These are phyloP conservation scores for Boletus rufocinnamomeus DNA, from an alignment of 768 basidiomycete species.

Conservation along the genomic window DNA sequence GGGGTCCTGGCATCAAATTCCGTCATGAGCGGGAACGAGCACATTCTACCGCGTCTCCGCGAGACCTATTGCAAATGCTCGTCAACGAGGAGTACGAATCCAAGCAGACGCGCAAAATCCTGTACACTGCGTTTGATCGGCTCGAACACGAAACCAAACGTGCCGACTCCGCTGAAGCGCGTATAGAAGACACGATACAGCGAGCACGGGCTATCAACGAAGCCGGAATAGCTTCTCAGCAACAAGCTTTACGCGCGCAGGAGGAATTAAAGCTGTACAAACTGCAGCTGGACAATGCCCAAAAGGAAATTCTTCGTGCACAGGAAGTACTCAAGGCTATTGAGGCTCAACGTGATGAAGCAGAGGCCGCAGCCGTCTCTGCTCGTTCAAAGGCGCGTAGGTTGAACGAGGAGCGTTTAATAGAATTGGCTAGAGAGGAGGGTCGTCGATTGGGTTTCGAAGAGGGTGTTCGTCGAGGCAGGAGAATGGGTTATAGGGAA, in stretches of 20 bases:
- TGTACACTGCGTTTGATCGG: slow-evolving; percentile 40
- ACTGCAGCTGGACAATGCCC: slow-evolving; percentile 57
- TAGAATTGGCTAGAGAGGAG: slow-evolving; percentile 54
- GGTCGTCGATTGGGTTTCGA: slow-evolving; percentile 53
- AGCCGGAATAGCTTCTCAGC: slow-evolving; percentile 31
- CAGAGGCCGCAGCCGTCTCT: slow-evolving; percentile 47
- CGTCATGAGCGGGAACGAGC: slow-evolving; percentile 37
- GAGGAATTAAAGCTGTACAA: slow-evolving; percentile 61
- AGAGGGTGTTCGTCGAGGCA: slow-evolving; percentile 46
- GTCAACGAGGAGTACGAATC: slow-evolving; percentile 44
- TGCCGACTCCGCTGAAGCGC: slow-evolving; percentile 37
- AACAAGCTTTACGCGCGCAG: slow-evolving; percentile 34
- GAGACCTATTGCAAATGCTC: slow-evolving; percentile 37
- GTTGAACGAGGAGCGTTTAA: slow-evolving; percentile 47
- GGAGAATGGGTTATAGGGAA: slow-evolving; percentile 34
- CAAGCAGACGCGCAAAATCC: slow-evolving; percentile 40
- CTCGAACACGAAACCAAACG: slow-evolving; percentile 40
- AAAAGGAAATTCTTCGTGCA: slow-evolving; percentile 57
- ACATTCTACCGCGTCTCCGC: slow-evolving; percentile 32
- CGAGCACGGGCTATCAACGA: slow-evolving; percentile 35
- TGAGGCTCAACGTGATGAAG: slow-evolving; percentile 49
- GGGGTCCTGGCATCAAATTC: slow-evolving; percentile 37
- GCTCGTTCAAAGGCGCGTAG: slow-evolving; percentile 49
- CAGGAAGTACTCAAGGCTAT: slow-evolving; percentile 52
- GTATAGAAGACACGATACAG: slow-evolving; percentile 34